These are phyloP conservation scores for Aureococcus anophagefferens DNA, from an alignment of 108 stramenopile genomes.

Conservation along the genomic window DNA sequence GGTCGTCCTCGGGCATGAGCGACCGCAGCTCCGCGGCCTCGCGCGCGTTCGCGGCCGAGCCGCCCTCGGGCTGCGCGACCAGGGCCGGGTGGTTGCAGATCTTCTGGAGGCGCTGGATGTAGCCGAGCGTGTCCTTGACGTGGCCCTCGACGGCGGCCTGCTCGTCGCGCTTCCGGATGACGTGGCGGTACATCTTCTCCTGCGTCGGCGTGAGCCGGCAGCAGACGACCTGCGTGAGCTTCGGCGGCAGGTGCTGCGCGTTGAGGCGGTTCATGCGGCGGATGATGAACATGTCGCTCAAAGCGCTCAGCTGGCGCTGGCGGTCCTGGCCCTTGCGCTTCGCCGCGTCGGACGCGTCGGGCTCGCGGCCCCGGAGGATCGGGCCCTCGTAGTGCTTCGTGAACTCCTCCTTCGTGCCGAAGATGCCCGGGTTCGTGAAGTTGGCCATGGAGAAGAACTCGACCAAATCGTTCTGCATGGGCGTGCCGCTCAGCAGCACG, in stretches of 20 bases:
- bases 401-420: conserved; percentile 79
- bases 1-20: not conserved
- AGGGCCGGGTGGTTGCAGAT: conserved; percentile 18
- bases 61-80: not conserved
- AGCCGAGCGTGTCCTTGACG: not conserved
- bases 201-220: conserved; percentile 91
- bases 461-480: conserved; percentile 88
- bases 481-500: conserved; percentile 86
- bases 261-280: conserved; percentile 90
- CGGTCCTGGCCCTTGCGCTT: conserved; percentile 65
- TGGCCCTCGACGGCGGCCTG: not conserved
- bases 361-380: conserved; percentile 85
- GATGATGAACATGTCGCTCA: conserved; percentile 90
- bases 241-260: conserved; percentile 93
- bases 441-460: conserved; percentile 97
- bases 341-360: conserved; percentile 79
- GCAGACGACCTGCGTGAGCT: conserved; percentile 94
- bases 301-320: conserved; percentile 75
- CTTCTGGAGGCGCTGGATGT: conserved; percentile 12
- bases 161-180: conserved; percentile 31
- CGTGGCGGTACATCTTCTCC: conserved; percentile 82
- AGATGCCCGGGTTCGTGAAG: conserved; percentile 52
- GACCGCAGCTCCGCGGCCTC: not conserved
- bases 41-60: not conserved
- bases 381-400: conserved; percentile 62